Evolutionary conservation across 768 basidiomycete genomes (phyloP).

Genomic region (Pulveroboletus sp.): DNA sequence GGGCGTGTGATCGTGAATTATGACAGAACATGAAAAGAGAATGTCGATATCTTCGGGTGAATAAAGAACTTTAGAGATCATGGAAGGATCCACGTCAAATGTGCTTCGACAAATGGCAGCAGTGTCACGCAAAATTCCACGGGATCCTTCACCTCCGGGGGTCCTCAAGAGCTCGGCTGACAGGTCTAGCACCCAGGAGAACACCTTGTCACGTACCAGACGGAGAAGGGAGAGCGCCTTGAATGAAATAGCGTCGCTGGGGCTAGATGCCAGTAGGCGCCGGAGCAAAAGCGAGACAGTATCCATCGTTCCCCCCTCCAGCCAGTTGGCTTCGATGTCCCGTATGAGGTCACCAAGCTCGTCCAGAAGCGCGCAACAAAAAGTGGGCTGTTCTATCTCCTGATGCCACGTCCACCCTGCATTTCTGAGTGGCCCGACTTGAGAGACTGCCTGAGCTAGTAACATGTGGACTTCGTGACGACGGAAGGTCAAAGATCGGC

Average conservation of each 20-base stretch:
- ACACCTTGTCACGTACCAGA: constrained; percentile 29
- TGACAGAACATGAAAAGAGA: constrained; percentile 31
- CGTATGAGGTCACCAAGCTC: constrained; percentile 34
- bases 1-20: too few relatives aligned
- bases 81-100: constrained; percentile 22
- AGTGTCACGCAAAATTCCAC: constrained; percentile 12
- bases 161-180: constrained; percentile 12
- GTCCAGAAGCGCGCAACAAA: constrained; percentile 32
- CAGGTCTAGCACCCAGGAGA: constrained; percentile 37
- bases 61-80: constrained; percentile 13
- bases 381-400: constrained; percentile 31
- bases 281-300: constrained; percentile 31
- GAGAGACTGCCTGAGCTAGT: too few relatives aligned
- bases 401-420: constrained; percentile 36
- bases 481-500: too few relatives aligned
- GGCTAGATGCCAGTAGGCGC: constrained; percentile 33
- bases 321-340: constrained; percentile 34
- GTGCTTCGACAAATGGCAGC: constrained; percentile 25
- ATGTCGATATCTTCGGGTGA: constrained; percentile 25
- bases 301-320: constrained; percentile 34
- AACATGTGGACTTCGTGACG: too few relatives aligned
- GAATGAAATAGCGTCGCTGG: constrained; percentile 12
- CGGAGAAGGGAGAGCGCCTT: constrained; percentile 26
- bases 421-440: constrained; percentile 30
- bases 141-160: constrained; percentile 1